Evolutionary conservation across 768 basidiomycete species (phyloP), one percentile per base, ranked within the genome.

Genomic region (Sporobolomyces pararoseus): DNA sequence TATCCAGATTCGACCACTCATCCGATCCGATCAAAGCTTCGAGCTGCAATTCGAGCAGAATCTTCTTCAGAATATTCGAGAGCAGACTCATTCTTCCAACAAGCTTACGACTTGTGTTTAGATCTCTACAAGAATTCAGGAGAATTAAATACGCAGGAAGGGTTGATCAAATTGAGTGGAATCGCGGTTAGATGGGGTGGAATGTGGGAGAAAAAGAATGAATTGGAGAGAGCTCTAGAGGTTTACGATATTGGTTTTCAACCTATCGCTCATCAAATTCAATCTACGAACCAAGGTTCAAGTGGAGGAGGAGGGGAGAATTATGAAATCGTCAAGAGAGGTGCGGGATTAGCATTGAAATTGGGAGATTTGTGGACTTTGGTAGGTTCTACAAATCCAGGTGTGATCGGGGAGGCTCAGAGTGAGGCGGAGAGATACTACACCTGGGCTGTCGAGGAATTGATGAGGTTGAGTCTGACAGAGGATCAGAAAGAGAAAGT

Each of bases 381-480:
- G 29, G 3, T 53, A 12, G 70, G 65, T 2, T 55, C 54, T 52
- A 21, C 25, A 2, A 46, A 16, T 42, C 39, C 29, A 4, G 13
- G 12, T 7, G 9, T 59, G 58, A 21, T 6, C 17, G 14, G 42
- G 25, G 61, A 68, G 39, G 69, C 52, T 17, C 50, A 65, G 12
- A 50, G 25, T 21, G 60, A 68, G 42, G 73, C 73, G 1, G 73
- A 74, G 63, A n/a, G 65, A 66, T 65, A 65, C 37, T 74, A 68
- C 59, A 35, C 49, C 1, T 74, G 73, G 73, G 31, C 58, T 5
- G 66, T 74, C 1, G 34, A 68, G 53, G 69, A 71, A 59, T 42
- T 74, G 34, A 70, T 74, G 66, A 49, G 70, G 32, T 42, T 71
- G 42, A 59, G 44, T 27, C n/a, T 74, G 59, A 65, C 63, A 2